These are phyloP conservation scores for Phytophthora podocarpi DNA, from an alignment of 352 stramenopile species.

Conservation along the genomic window DNA sequence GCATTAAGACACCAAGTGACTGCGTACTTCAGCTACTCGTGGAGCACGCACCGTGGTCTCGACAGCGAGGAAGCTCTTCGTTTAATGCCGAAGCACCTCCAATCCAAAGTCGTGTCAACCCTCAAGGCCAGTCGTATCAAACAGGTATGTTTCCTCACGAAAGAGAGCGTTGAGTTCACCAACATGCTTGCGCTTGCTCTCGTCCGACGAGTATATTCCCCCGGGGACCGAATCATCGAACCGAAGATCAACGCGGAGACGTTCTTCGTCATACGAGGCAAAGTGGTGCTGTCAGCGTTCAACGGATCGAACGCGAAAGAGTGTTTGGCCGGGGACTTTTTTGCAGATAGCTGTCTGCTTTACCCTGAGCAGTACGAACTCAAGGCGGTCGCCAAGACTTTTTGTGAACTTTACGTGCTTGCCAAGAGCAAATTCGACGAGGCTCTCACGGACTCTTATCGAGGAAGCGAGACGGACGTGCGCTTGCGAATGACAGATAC, in stretches of 20 bases:
- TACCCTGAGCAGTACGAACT: conserved; percentile 62
- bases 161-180: conserved; percentile 73
- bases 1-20: conserved; percentile 53
- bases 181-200: conserved; percentile 63
- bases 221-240: conserved; percentile 65
- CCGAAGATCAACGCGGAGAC: conserved; percentile 72
- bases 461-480: conserved; percentile 29
- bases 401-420: conserved; percentile 80
- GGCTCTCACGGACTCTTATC: conserved; percentile 62
- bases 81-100: conserved; percentile 60
- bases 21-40: conserved; percentile 69
- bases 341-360: conserved; percentile 62
- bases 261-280: conserved; percentile 75
- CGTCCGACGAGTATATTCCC: conserved; percentile 56
- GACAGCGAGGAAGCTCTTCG: conserved; percentile 63
- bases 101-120: conserved; percentile 62
- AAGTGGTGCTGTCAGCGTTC: conserved; percentile 48
- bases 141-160: conserved; percentile 69
- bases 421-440: conserved; percentile 68
- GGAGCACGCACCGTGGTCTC: conserved; percentile 58
- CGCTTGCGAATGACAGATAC: conserved; percentile 47
- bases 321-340: conserved; percentile 60
- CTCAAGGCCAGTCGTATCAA: conserved; percentile 69
- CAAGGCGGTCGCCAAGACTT: conserved; percentile 73
- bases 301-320: conserved; percentile 53